Evolutionary conservation across 768 basidiomycete genomes (phyloP), one percentile per base, ranked within the genome.

Genomic region (Hemileccinum rubropunctum): DNA sequence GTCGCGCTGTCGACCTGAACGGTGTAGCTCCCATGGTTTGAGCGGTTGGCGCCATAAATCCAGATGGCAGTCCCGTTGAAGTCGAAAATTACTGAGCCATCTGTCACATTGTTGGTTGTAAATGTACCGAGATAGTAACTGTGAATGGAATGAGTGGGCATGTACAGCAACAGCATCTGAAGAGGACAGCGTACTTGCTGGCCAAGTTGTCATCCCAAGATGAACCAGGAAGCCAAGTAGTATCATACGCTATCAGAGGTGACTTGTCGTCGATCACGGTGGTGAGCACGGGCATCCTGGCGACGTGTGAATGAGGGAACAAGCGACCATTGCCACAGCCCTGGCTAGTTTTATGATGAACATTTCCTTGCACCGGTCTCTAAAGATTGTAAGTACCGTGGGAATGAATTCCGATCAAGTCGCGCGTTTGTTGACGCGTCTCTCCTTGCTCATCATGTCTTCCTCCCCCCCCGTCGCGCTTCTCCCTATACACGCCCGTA

Each of bases 401-500:
- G 54, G 60, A 61, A 63, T 34, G 0, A 6, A 1, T 5, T 46
- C 44, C 32, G 59, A 62, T 62, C 61, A 52, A 47, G 56, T 45
- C 56, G 52, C 57, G 62, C 43, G 45, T 58, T n/a, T 57, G 57
- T 59, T 62, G 47, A 64, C 61, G 62, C 59, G 61, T 51, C 41
- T 54, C 63, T n/a, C n/a, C n/a, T 75, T 17, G 63, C 77, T 41
- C 64, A 74, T 21, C 36, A 65, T 81, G 21, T 23, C 23, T 6
- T 23, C 76, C 80, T 36, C 83, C 26, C 83, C 83, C 17, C 82
- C 79, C 4, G 48, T 52, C 35, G 50, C 68, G 52, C 58, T 72
- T 43, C 58, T 73, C 73, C 64, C 73, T 62, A 54, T 85, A 75
- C 54, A 69, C 76, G 30, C 80, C 78, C 85, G 86, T 49, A 81